Conservation (phyloP, 768 basidiomycete genomes). For the Albatrellus ellisii region DNA sequence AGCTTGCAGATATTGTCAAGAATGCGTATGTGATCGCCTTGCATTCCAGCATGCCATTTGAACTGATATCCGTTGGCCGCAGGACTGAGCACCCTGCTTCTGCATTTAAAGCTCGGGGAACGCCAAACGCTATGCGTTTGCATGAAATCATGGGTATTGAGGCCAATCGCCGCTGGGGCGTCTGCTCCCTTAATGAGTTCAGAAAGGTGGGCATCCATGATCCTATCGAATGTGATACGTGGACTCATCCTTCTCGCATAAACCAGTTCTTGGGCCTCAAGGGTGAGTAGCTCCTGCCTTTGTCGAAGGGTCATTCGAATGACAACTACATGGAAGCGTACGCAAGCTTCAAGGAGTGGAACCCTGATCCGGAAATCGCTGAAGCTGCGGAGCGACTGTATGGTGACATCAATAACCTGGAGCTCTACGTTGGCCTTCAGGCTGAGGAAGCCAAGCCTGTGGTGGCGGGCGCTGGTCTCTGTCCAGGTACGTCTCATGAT, state of each 20-base stretch:
- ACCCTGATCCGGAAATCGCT: slow-evolving; percentile 55
- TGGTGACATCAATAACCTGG: slow-evolving; percentile 60
- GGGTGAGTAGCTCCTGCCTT: slow-evolving; percentile 26
- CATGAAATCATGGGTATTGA: slow-evolving; percentile 83
- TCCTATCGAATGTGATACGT: not conserved
- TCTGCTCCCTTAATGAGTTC: slow-evolving; percentile 78
- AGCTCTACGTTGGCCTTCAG: slow-evolving; percentile 72
- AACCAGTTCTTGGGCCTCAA: slow-evolving; percentile 61
- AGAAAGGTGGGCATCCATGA: slow-evolving; percentile 33
- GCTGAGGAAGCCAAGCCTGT: slow-evolving; percentile 69
- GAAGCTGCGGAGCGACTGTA: slow-evolving; percentile 68
- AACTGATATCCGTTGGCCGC: no score
- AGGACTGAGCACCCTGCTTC: slow-evolving; percentile 64
- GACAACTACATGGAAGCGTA: slow-evolving; percentile 34
- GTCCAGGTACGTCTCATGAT: slow-evolving; percentile 43
- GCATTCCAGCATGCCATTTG: no score
- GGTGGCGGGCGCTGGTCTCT: slow-evolving; percentile 70
- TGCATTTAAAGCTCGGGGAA: slow-evolving; percentile 65
- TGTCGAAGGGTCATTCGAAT: not conserved
- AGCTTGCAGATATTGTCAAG: slow-evolving; percentile 54
- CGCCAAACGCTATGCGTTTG: slow-evolving; percentile 55
- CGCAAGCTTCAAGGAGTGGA: slow-evolving; percentile 69
- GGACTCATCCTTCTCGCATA: not conserved
- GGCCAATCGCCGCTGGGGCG: slow-evolving; percentile 64
- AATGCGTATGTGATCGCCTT: slow-evolving; percentile 53